These are phyloP conservation scores for Betula pendula DNA, from an alignment of 306 rosid species.

Conservation along the genomic window DNA sequence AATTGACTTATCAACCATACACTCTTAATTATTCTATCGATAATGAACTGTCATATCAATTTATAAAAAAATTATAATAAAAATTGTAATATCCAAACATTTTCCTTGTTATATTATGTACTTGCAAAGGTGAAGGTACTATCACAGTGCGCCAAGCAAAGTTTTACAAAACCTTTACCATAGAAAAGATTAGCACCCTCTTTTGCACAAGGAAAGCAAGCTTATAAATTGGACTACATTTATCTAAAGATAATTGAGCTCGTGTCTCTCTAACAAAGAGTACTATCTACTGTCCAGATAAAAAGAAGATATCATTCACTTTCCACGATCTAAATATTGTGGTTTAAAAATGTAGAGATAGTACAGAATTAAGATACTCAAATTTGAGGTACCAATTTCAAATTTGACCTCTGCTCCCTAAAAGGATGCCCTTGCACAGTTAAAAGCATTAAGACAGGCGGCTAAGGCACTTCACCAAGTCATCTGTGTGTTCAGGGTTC, in stretches of 20 bases:
- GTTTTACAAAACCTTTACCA: background rate
- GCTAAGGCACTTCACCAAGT: conserved; percentile 65
- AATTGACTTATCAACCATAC: too few relatives aligned
- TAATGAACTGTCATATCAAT: too few relatives aligned
- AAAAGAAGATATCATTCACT: background rate
- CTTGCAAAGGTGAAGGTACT: background rate
- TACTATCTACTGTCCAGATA: background rate
- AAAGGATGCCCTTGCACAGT: background rate
- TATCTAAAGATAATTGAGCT: background rate
- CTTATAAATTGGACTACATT: background rate
- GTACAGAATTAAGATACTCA: too few relatives aligned
- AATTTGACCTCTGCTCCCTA: background rate
- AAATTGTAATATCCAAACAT: too few relatives aligned
- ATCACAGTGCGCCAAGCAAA: background rate
- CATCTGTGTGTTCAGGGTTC: conserved; percentile 87
- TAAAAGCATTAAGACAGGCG: conserved; percentile 29
- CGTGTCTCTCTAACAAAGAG: background rate
- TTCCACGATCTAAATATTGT: background rate
- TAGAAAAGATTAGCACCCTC: background rate
- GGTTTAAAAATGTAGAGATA: background rate
- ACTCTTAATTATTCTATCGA: too few relatives aligned
- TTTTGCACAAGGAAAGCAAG: background rate
- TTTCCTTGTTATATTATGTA: background rate
- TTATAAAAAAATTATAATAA: too few relatives aligned
- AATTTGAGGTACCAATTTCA: background rate